Percentiles rank a stretch among this genome's conserved stretches.
Conservation (phyloP, 805 yeast genomes). For the Candida coleopterorum region DNA sequence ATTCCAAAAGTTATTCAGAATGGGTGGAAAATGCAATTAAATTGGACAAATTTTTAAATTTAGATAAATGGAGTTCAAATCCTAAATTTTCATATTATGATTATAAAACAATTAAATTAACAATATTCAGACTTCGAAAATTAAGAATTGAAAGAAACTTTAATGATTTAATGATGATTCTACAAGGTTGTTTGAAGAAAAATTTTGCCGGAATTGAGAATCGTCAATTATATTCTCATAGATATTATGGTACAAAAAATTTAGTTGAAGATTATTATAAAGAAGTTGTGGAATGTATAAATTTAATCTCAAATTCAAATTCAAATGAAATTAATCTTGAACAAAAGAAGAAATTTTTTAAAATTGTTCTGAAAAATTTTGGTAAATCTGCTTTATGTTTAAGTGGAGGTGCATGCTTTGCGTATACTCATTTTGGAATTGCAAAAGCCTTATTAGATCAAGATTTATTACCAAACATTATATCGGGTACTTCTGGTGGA, state of each 20-base stretch:
- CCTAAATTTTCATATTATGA: slow-evolving; percentile 66
- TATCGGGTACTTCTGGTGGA: slow-evolving; percentile 81
- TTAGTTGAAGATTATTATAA: slow-evolving; percentile 51
- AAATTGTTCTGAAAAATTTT: slow-evolving; percentile 54
- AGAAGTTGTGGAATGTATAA: slow-evolving; percentile 47
- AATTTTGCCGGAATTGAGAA: slow-evolving; percentile 81
- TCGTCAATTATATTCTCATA: slow-evolving; percentile 63
- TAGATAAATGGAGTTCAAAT: slow-evolving; percentile 60
- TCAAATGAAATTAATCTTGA: slow-evolving; percentile 31
- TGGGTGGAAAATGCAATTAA: slow-evolving; percentile 57
- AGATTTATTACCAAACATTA: slow-evolving; percentile 60
- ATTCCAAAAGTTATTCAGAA: slow-evolving; percentile 50
- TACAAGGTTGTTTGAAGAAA: slow-evolving; percentile 64
- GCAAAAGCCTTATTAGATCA: slow-evolving; percentile 66
- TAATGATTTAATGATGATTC: slow-evolving; percentile 47
- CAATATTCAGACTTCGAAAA: slow-evolving; percentile 37
- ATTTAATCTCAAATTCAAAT: slow-evolving; percentile 36
- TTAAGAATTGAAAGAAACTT: slow-evolving; percentile 29
- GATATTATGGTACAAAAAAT: slow-evolving; percentile 70
- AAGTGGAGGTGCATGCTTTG: slow-evolving; percentile 77
- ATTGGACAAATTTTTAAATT: slow-evolving; percentile 53
- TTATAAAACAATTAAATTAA: slow-evolving; percentile 50
- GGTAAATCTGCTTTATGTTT: slow-evolving; percentile 71
- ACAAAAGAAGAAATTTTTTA: slow-evolving; percentile 50
- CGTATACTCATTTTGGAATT: slow-evolving; percentile 74